Base-by-base conservation (phyloP, 2,329 filamentous ascomycete genomes). In the Colletotrichum phormii region DNA sequence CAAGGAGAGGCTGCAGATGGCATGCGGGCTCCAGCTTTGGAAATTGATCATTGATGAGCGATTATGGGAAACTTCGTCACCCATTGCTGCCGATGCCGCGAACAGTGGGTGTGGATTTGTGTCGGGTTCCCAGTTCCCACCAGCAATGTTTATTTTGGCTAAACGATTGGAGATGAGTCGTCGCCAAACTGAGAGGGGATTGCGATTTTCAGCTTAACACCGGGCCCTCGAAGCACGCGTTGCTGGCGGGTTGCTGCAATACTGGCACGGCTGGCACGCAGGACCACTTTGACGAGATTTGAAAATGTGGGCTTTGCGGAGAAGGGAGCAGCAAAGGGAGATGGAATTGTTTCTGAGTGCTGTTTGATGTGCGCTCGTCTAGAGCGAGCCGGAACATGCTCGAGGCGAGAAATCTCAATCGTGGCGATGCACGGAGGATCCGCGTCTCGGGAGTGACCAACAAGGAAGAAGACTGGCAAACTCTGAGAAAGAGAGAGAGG, bases 291-390 rank as follows among this genome's bases (percentile, higher is more conserved):
- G 15, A n/a, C 42, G 24, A 49, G 24, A 63, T 35, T n/a, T 53
- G 59, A 49, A 69, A 72, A 59, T 64, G 70, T 72, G 70, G 59
- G 58, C 11, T 42, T 31, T 33, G 51, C 18, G 60, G 35, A 54
- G 61, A 51, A 51, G n/a, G 49, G 42, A 35, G 22, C 22, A 9
- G 54, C 29, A 8, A 26, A n/a, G 49, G 61, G 61, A 64, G 61
- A 35, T n/a, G 62, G 49, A 13, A 22, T 60, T 60, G 70, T 72
- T 72, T 72, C 70, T 69, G 65, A 60, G 46, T 64, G 60, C 62
- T 59, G 70, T 72, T 70, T 72, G 65, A 72, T 72, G 70, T 72
- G 65, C 65, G 59, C 59, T 69, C 65, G 59, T 70, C 65, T 64
- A 72, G 58, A 60, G 37, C 60, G 58, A 60, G 37, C 60, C 53